Conservation (phyloP, 1,139 yeast genomes). For the Torulaspora globosa region DNA sequence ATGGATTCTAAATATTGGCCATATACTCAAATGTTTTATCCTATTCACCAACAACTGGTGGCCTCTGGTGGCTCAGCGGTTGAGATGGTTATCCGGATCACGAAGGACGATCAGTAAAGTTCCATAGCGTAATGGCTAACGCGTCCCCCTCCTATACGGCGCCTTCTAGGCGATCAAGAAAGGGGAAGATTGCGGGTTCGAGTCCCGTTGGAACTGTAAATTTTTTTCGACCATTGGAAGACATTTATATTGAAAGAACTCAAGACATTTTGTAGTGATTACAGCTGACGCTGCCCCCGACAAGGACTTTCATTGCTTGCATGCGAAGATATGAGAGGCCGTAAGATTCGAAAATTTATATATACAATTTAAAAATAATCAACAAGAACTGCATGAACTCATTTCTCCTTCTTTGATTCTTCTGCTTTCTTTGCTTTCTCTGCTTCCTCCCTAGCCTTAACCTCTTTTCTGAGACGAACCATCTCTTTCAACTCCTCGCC, state of each 20-base stretch:
- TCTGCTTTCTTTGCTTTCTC: conserved; percentile 12
- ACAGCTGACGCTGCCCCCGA: too few relatives aligned
- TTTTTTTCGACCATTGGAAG: too few relatives aligned
- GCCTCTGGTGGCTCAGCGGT: conserved; percentile 7
- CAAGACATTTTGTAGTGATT: too few relatives aligned
- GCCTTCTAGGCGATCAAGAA: conserved; percentile 23
- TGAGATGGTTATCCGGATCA: not conserved
- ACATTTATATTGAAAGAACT: too few relatives aligned
- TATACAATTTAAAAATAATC: conserved; percentile 1
- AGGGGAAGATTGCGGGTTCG: conserved; percentile 96
- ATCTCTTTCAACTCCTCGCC: conserved; percentile 43
- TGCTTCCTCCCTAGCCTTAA: conserved; percentile 13
- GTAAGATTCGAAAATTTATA: not conserved
- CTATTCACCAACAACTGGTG: not conserved
- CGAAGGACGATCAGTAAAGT: conserved; percentile 22
- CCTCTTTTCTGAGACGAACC: conserved; percentile 35
- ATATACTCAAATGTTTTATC: not conserved
- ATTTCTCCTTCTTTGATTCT: conserved; percentile 16
- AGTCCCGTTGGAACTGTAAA: conserved; percentile 87
- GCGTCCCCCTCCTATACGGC: conserved; percentile 76
- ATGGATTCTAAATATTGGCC: too few relatives aligned
- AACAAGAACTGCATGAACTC: not conserved
- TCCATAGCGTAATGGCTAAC: conserved; percentile 91
- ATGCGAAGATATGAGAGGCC: too few relatives aligned
- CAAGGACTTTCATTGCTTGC: too few relatives aligned